phyloP scores from a whole-genome alignment of 257 asterid species.

The Nicotiana obtusifolia region DNA sequence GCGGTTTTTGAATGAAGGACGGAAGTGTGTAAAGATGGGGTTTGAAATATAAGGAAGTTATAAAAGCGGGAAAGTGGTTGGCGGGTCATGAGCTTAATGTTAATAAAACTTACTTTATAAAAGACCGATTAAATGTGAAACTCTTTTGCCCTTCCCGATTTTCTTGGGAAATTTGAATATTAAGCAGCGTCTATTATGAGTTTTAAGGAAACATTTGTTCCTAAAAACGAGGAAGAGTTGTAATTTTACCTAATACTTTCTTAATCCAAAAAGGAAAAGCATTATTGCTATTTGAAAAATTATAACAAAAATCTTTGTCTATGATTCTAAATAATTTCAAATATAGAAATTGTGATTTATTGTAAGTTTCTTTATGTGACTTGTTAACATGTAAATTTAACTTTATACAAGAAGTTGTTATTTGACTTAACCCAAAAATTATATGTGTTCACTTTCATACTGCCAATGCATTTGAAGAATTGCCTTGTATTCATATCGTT shows the following conservation, averaged over 20 bases:
- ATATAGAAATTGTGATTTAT: too few species aligned
- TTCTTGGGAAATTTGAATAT: neutral
- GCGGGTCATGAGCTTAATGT: neutral
- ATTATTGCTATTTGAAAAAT: neutral
- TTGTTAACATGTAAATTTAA: neutral
- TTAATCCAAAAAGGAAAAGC: neutral
- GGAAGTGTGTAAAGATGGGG: neutral
- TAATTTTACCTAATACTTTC: neutral
- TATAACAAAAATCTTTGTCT: too few species aligned
- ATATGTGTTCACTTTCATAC: too few species aligned
- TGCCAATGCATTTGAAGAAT: neutral
- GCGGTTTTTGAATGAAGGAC: neutral
- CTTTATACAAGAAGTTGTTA: too few species aligned
- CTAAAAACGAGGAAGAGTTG: neutral
- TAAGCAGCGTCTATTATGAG: too few species aligned
- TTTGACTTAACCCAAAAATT: too few species aligned
- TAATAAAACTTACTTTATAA: neutral
- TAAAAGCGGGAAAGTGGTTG: neutral
- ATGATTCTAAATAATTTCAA: too few species aligned
- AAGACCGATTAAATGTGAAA: neutral
- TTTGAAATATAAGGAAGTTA: neutral
- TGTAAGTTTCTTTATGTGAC: too few species aligned
- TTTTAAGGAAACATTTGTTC: neutral
- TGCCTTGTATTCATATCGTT: neutral
- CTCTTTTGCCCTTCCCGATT: neutral